A percentile compares a stretch with the other conserved stretches of the same genome.
Evolutionary conservation across 1,139 yeast species (phyloP).

Genomic region (Yamadazyma trypodendri): DNA sequence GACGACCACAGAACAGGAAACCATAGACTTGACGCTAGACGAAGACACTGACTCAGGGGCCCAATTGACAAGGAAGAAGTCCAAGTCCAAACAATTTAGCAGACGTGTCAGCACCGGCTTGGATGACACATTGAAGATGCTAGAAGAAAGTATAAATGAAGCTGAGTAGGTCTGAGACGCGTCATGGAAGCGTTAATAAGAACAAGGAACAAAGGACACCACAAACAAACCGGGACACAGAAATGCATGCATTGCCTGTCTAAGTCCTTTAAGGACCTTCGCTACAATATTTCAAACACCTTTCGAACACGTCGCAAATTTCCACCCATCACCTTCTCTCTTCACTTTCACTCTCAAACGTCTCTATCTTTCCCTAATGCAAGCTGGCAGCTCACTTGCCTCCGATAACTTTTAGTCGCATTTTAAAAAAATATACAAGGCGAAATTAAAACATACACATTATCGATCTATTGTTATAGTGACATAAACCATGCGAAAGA

Average conservation of each 20-base stretch:
- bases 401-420: constrained; percentile 1
- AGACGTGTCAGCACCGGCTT: constrained; percentile 33
- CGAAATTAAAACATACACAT: not conserved
- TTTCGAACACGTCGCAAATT: too few species aligned
- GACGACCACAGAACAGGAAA: constrained; percentile 5
- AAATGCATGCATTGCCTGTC: too few species aligned
- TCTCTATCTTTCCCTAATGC: too few species aligned
- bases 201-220: too few species aligned
- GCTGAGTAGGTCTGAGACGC: constrained; percentile 1
- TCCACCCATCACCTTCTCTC: too few species aligned
- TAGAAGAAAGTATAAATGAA: constrained; percentile 37
- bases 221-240: too few species aligned
- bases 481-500: constrained; percentile 23
- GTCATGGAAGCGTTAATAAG: too few species aligned
- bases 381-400: too few species aligned
- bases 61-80: constrained; percentile 20
- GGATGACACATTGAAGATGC: constrained; percentile 41
- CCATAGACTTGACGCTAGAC: constrained; percentile 7
- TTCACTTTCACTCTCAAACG: too few species aligned
- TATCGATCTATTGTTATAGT: not conserved
- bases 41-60: constrained; percentile 16
- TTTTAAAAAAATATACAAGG: not conserved
- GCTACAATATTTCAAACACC: too few species aligned
- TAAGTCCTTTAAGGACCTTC: too few species aligned
- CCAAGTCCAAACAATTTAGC: constrained; percentile 27